Evolutionary conservation across 257 asterid genomes (phyloP), one percentile per base, ranked within the genome.

Genomic region (Verbascum thapsus): DNA sequence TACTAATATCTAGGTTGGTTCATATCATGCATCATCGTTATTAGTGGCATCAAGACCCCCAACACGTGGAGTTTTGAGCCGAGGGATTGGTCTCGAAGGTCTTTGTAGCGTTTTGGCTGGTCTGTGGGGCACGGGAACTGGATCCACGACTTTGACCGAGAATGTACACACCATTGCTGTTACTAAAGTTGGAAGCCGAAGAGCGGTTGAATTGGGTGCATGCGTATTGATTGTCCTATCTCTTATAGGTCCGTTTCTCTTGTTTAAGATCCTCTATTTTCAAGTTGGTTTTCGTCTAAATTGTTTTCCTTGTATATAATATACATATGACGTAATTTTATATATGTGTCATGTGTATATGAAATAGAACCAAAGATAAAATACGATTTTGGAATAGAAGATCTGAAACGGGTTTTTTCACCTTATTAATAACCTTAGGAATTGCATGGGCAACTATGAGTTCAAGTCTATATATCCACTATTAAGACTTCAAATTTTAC

Each of bases 181-280:
- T n/a, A 94, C 97, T 11, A 94, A 94, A 83, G 82, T 94, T 96
- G 99, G 99, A 65, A 94, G 99, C 68, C 97, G 99, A 7, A 74
- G 87, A 80, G 97, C 95, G 22, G 85, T 94, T 18, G 90, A 86
- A 70, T 68, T 90, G 78, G 99, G 99, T 51, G 98, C 95, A 15
- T 74, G 84, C 59, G 66, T 84, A 64, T 68, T 94, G 77, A 84
- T 94, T 47, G 71, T 72, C 64, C 83, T 94, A 42, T 94, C 99
- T 22, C 87, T 87, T 16, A 67, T 94, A 54, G 98, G 96, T 94
- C 78, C 26, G 75, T 66, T 1, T 56, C 71, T 32, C 53, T 41
- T 43, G 13, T 23, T 44, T 3, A 13, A 32, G 10, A 16, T 54
- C 53, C 1, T 6, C 12, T 30, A 7, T 34, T n/a, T 54, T 13